Evolutionary conservation across 2,329 filamentous ascomycete genomes (phyloP).

Genomic region (Emergomyces pasteurianus): DNA sequence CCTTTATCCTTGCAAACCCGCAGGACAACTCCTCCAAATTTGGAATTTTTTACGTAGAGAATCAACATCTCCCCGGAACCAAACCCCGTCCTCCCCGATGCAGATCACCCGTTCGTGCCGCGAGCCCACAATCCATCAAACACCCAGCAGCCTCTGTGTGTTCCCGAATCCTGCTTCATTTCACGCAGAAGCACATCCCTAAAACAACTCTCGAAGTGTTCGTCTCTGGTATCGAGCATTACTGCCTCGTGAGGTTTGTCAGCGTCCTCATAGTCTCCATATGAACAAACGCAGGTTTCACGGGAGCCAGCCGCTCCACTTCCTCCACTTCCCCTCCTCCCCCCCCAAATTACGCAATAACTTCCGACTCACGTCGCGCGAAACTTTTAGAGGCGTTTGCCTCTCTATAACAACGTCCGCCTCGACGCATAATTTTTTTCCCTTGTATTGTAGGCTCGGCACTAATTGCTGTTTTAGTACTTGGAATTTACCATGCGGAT

Average conservation of each 20-base stretch:
- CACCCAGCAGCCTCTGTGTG: not conserved
- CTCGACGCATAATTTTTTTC: slow-evolving; percentile 51
- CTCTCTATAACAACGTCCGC: slow-evolving; percentile 51
- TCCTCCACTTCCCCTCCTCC: too few relatives aligned
- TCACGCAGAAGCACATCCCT: not conserved
- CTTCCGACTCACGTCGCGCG: slow-evolving; percentile 49
- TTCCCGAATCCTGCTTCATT: not conserved
- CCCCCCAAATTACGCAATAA: slow-evolving; percentile 51
- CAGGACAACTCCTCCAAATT: not conserved
- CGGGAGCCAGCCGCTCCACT: slow-evolving; percentile 22
- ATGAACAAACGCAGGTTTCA: slow-evolving; percentile 38
- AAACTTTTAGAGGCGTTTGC: slow-evolving; percentile 42
- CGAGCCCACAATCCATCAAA: not conserved
- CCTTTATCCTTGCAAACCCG: not conserved
- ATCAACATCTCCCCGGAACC: not conserved
- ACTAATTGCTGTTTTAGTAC: slow-evolving; percentile 14
- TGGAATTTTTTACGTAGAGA: not conserved
- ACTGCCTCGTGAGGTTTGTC: slow-evolving; percentile 7
- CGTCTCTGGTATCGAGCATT: slow-evolving; percentile 2
- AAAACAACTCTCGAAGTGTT: slow-evolving; percentile 6
- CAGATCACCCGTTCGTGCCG: not conserved
- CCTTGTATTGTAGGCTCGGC: slow-evolving; percentile 50
- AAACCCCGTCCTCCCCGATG: not conserved
- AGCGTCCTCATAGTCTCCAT: slow-evolving; percentile 33
- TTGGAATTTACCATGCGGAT: not conserved